These are phyloP conservation scores for Nakazawaea ernobii DNA, from an alignment of 805 yeast genomes.

Conservation along the genomic window DNA sequence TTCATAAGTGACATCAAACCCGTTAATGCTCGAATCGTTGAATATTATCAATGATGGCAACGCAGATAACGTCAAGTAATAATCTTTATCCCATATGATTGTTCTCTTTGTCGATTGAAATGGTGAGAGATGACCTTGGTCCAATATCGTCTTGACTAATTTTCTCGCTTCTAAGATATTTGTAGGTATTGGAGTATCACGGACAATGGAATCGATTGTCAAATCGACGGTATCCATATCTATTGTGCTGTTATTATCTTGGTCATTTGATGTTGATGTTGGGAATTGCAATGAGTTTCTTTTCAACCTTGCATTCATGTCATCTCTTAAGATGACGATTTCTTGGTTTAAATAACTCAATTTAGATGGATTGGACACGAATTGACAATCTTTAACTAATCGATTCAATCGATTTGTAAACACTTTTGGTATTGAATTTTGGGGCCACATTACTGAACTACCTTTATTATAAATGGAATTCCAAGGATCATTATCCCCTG, in stretches of 20 bases:
- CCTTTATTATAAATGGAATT: constrained; percentile 64
- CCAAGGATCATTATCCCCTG: constrained; percentile 96
- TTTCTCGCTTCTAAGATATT: constrained; percentile 58
- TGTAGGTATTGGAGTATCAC: constrained; percentile 28
- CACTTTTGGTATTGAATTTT: constrained; percentile 59
- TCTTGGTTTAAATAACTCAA: constrained; percentile 81
- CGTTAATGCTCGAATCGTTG: constrained; percentile 67
- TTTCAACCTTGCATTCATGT: constrained; percentile 62
- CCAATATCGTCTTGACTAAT: constrained; percentile 72
- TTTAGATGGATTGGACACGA: constrained; percentile 76
- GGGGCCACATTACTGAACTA: constrained; percentile 61
- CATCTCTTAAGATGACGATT: constrained; percentile 68
- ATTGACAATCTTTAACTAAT: constrained; percentile 44
- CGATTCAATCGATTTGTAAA: constrained; percentile 67
- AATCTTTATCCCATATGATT: constrained; percentile 64
- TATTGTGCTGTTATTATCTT: constrained; percentile 23
- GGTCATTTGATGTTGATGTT: constrained; percentile 12
- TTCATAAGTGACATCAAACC: constrained; percentile 70
- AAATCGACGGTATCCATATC: constrained; percentile 19
- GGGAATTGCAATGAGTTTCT: constrained; percentile 61
- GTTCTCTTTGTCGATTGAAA: constrained; percentile 58
- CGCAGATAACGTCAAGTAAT: constrained; percentile 66
- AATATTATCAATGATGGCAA: constrained; percentile 63
- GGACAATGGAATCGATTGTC: constrained; percentile 11
- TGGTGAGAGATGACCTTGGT: constrained; percentile 87